phyloP scores from a whole-genome alignment of 2,329 filamentous ascomycete species.

The Ceratocystis cacaofunesta region DNA sequence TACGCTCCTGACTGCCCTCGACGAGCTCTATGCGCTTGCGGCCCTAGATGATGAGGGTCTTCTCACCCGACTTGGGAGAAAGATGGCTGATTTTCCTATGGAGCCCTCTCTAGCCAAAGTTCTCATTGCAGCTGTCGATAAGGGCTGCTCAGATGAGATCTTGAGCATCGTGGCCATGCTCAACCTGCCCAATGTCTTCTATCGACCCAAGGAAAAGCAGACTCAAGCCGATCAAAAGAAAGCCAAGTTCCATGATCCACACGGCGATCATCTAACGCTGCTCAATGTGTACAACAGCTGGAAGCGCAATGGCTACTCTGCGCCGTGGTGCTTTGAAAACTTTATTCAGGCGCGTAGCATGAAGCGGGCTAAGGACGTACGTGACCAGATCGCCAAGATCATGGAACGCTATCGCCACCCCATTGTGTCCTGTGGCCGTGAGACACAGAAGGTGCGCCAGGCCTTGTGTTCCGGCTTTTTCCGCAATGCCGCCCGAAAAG shows the following conservation, averaged over 20 bases:
- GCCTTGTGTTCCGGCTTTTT: conserved; percentile 91
- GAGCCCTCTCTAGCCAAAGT: conserved; percentile 84
- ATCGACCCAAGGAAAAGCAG: conserved; percentile 94
- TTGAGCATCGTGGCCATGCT: conserved; percentile 93
- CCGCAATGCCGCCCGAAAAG: conserved; percentile 85
- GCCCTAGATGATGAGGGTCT: conserved; percentile 92
- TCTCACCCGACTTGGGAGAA: conserved; percentile 75
- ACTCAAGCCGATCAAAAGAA: conserved; percentile 94
- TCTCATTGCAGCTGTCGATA: conserved; percentile 72
- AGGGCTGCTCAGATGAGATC: conserved; percentile 84
- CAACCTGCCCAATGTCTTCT: conserved; percentile 73
- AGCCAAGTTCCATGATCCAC: conserved; percentile 88
- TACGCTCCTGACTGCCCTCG: conserved; percentile 89
- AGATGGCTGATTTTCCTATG: conserved; percentile 99
- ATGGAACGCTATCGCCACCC: conserved; percentile 81
- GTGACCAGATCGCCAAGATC: conserved; percentile 81
- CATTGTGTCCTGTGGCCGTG: conserved; percentile 69
- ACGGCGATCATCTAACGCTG: conserved; percentile 85
- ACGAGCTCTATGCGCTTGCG: conserved; percentile 84
- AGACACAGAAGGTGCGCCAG: conserved; percentile 75
- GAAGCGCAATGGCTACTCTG: conserved; percentile 70
- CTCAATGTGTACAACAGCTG: conserved; percentile 97
- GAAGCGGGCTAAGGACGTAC: conserved; percentile 77
- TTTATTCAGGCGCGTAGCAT: conserved; percentile 90
- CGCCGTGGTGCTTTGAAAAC: conserved; percentile 93